Conservation (phyloP, 257 asterid species). For the Ocimum tenuiflorum region DNA sequence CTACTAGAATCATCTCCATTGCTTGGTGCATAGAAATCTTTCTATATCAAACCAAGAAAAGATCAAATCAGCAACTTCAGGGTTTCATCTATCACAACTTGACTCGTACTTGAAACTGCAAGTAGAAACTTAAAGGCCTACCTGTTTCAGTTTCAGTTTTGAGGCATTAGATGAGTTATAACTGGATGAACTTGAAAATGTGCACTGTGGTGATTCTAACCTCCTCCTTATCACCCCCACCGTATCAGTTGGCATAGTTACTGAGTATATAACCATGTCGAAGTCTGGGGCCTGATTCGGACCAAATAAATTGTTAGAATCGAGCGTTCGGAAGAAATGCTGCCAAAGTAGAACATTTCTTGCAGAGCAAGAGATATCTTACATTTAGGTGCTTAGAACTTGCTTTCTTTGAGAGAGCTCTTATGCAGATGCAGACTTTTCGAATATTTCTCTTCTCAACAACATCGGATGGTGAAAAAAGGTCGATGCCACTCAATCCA, state of each 20-base stretch:
- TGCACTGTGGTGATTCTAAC: constrained; percentile 67
- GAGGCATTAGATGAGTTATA: constrained; percentile 36
- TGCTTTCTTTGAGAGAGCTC: constrained; percentile 80
- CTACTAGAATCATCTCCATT: constrained; percentile 39
- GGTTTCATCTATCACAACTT: too few species aligned
- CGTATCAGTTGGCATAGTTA: constrained; percentile 73
- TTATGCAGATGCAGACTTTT: constrained; percentile 82
- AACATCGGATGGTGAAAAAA: constrained; percentile 90
- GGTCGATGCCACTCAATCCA: constrained; percentile 89
- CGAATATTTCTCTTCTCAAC: constrained; percentile 72
- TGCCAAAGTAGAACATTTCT: too few species aligned
- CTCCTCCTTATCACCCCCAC: constrained; percentile 64
- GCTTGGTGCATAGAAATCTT: constrained; percentile 20
- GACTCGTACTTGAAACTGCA: neutral
- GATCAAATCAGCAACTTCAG: constrained; percentile 14
- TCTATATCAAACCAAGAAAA: constrained; percentile 30
- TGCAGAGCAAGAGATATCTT: constrained; percentile 17
- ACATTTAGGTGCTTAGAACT: constrained; percentile 71
- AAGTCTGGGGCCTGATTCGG: constrained; percentile 67
- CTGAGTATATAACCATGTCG: constrained; percentile 54
- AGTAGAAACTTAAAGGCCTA: constrained; percentile 14
- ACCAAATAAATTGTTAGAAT: too few species aligned
- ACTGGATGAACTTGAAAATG: constrained; percentile 59
- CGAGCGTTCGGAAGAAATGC: too few species aligned
- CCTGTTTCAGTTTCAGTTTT: constrained; percentile 40